Evolutionary conservation across 2,329 filamentous ascomycete genomes (phyloP).

Genomic region (Sclerotiophoma versabilis): DNA sequence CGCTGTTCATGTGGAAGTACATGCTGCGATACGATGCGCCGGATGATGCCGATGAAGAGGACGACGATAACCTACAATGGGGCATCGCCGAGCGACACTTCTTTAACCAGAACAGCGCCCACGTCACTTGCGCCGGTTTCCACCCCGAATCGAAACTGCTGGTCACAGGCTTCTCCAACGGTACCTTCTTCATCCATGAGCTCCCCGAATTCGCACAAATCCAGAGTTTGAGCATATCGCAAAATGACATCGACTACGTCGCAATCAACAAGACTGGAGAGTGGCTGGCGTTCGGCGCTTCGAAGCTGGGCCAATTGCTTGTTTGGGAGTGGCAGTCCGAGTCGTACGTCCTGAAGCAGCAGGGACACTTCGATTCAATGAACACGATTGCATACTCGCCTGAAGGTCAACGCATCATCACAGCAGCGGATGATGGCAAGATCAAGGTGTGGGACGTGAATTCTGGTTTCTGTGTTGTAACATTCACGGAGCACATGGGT

Average conservation of each 20-base stretch:
- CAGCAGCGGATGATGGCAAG: conserved; percentile 94
- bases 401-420: conserved; percentile 91
- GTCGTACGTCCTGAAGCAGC: conserved; percentile 97
- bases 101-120: conserved; percentile 89
- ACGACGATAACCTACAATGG: conserved; percentile 79
- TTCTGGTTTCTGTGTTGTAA: conserved; percentile 97
- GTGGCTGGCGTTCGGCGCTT: conserved; percentile 96
- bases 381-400: conserved; percentile 93
- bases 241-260: conserved; percentile 94
- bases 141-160: conserved; percentile 87
- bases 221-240: conserved; percentile 91
- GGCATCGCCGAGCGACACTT: conserved; percentile 90
- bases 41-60: conserved; percentile 61
- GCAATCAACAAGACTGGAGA: conserved; percentile 94
- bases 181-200: conserved; percentile 92
- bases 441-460: conserved; percentile 98
- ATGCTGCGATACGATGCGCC: conserved; percentile 65
- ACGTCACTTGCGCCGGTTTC: conserved; percentile 88
- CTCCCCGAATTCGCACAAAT: conserved; percentile 96
- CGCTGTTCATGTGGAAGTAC: conserved; percentile 93
- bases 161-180: conserved; percentile 96
- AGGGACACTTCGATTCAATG: conserved; percentile 96
- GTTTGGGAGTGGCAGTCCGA: conserved; percentile 99
- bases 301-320: conserved; percentile 91
- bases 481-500: conserved; percentile 95